These are phyloP conservation scores for Auxenochlorella pyrenoidosa DNA, from an alignment of 139 green algal genomes.

Conservation along the genomic window DNA sequence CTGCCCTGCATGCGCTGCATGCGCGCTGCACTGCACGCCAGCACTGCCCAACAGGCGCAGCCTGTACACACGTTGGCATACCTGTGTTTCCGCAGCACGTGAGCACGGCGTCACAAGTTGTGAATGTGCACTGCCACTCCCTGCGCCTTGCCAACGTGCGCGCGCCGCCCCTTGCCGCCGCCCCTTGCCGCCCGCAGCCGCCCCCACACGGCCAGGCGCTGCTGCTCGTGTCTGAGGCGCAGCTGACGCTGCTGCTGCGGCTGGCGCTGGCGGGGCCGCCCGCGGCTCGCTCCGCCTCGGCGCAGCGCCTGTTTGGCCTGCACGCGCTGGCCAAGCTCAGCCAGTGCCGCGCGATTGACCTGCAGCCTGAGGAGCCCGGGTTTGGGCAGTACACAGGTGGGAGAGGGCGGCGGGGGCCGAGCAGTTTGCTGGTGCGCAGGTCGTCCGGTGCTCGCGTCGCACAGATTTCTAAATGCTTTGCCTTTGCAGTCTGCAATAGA, in stretches of 20 bases:
- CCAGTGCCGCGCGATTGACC: constrained; percentile 54
- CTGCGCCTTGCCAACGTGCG: not conserved
- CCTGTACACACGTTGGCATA: no score
- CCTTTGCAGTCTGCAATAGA: no score
- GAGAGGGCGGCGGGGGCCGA: not conserved
- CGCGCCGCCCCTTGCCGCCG: not conserved
- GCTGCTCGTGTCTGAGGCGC: constrained; percentile 64
- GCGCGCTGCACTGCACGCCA: not conserved
- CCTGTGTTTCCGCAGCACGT: no score
- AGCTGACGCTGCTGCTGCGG: constrained; percentile 72
- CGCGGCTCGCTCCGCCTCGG: constrained; percentile 37
- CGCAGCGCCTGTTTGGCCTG: constrained; percentile 64
- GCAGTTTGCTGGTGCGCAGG: not conserved
- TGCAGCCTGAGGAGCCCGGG: constrained; percentile 64
- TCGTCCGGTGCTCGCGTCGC: no score
- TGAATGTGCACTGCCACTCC: no score
- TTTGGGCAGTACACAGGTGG: constrained; percentile 14
- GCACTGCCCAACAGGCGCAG: not conserved
- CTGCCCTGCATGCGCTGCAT: not conserved
- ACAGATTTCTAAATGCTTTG: no score
- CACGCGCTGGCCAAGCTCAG: constrained; percentile 57
- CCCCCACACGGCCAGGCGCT: constrained; percentile 9
- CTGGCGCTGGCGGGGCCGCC: constrained; percentile 53
- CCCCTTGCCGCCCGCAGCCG: constrained; percentile 24
- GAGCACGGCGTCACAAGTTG: no score